phyloP scores from a whole-genome alignment of 371 early-diverging fungal species.

The Mucor velutinosus region DNA sequence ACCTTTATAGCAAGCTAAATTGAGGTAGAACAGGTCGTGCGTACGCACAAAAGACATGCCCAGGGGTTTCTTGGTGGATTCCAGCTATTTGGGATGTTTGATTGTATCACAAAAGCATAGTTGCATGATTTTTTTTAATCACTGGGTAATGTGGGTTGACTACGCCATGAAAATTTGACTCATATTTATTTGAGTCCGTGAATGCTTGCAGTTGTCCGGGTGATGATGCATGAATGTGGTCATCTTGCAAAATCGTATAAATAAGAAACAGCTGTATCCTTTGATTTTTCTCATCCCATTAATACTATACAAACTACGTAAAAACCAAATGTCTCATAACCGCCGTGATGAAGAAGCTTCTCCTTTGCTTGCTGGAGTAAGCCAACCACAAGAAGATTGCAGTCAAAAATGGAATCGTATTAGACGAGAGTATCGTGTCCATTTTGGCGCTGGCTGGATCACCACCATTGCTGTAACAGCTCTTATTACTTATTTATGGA shows the following conservation, averaged over 20 bases:
- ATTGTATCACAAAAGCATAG: background rate
- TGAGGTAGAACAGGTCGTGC: background rate
- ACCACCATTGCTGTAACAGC: background rate
- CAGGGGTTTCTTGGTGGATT: background rate
- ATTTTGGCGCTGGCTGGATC: background rate
- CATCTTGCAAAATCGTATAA: background rate
- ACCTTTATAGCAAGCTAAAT: background rate
- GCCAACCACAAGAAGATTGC: background rate
- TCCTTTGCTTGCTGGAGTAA: background rate
- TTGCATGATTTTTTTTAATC: background rate
- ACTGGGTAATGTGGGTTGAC: too few relatives aligned
- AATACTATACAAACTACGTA: background rate
- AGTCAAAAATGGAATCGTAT: background rate
- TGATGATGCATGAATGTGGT: conserved; percentile 2
- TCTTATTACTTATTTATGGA: background rate
- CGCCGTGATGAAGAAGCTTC: conserved; percentile 6
- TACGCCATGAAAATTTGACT: too few relatives aligned
- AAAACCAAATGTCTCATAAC: background rate
- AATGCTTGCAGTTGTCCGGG: background rate
- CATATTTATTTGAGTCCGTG: too few relatives aligned
- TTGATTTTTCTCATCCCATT: background rate
- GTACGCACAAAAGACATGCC: background rate
- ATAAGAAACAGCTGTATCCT: background rate
- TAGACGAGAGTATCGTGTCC: background rate
- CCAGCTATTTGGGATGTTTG: background rate